Evolutionary conservation across 1,284 basidiomycete species (phyloP), one percentile per base, ranked within the genome.

Genomic region (Sporisorium sorghi): DNA sequence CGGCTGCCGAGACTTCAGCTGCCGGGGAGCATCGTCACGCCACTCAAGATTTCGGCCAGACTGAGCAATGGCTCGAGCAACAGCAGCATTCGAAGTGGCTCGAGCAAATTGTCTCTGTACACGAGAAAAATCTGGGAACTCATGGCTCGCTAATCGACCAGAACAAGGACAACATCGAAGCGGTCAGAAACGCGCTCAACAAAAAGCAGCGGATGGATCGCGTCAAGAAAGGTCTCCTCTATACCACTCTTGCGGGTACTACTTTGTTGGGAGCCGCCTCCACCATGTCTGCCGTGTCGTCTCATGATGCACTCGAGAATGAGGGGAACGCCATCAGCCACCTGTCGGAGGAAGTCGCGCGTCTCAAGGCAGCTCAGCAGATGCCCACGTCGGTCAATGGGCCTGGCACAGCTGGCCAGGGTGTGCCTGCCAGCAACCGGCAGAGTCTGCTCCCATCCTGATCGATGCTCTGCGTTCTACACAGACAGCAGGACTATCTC

Each of bases 331-430:
- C 5, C 24, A 56, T 48, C 35, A 21, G 21, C n/a, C 5, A 28
- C 23, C 44, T 56, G 33, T 24, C 26, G 26, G 5, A n/a, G n/a
- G 54, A 56, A 39, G 54, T 56, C 10, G 35, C 40, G 26, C 43
- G 43, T 23, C 54, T 56, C 44, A 56, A 48, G 54, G 35, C 32
- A 14, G 5, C 30, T n/a, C 24, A 37, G 28, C 53, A 47, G 19
- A 21, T 30, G 33, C 33, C 54, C 23, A 30, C 33, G 5, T 19
- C 43, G 26, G 35, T 37, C 33, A 43, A 43, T 24, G 44, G 33
- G 10, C 35, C 44, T 21, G 23, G 26, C 23, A n/a, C 24, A 35
- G 42, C 19, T 19, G 6, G 4, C 1, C 40, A 21, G 24, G 52
- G 44, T 11, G 35, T 15, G 8, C 19, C 54, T 11, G 33, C 44